A percentile compares a stretch with the other conserved stretches of the same genome.
Conservation (phyloP, 352 stramenopile species). For the Phytophthora lateralis region DNA sequence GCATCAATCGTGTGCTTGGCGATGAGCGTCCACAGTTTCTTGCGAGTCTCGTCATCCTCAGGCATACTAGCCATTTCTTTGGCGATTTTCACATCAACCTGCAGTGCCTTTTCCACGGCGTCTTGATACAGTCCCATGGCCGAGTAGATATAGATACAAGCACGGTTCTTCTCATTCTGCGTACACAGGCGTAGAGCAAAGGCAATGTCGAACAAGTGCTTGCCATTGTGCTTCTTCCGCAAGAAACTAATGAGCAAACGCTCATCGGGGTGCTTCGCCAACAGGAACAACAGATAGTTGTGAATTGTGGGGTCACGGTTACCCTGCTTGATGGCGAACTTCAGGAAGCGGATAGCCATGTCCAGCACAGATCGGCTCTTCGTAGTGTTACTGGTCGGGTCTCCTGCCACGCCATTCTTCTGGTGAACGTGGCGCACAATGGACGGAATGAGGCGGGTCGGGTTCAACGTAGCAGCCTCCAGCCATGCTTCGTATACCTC, state of each 20-base stretch:
- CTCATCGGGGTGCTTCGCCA: conserved; percentile 91
- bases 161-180: conserved; percentile 92
- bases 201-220: conserved; percentile 91
- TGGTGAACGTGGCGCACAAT: conserved; percentile 92
- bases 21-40: conserved; percentile 95
- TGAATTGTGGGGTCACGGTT: conserved; percentile 92
- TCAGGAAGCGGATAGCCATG: conserved; percentile 92
- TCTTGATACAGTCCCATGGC: conserved; percentile 93
- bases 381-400: conserved; percentile 27
- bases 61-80: conserved; percentile 93
- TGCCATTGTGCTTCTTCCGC: conserved; percentile 86
- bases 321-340: conserved; percentile 92
- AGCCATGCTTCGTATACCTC: conserved; percentile 93
- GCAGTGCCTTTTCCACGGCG: conserved; percentile 90
- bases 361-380: conserved; percentile 82
- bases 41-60: conserved; percentile 86
- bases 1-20: conserved; percentile 93
- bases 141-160: conserved; percentile 95
- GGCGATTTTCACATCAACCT: conserved; percentile 93
- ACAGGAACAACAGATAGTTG: conserved; percentile 92
- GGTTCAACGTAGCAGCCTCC: conserved; percentile 88
- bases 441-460: conserved; percentile 92
- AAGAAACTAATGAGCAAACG: conserved; percentile 91
- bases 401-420: conserved; percentile 41
- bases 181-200: conserved; percentile 93